These are phyloP conservation scores for Daldinia decipiens DNA, from an alignment of 495 filamentous ascomycete species.

Conservation along the genomic window DNA sequence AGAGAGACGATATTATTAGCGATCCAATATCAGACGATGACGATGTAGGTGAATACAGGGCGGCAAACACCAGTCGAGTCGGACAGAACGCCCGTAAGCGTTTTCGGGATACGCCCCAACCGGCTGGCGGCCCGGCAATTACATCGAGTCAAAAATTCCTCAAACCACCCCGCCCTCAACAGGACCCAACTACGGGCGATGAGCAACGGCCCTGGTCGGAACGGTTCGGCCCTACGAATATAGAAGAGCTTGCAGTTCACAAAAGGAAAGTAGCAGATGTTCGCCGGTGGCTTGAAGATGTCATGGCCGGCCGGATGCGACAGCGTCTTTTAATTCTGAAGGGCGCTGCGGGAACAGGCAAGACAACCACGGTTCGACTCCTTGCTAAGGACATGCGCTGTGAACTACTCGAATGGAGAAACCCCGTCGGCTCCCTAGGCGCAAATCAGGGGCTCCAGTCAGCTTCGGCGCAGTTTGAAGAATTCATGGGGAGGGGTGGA, in stretches of 20 bases:
- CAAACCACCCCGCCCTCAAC: constrained; percentile 33
- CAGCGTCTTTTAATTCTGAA: constrained; percentile 84
- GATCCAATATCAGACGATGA: constrained; percentile 64
- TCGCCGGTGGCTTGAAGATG: constrained; percentile 78
- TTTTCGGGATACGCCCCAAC: constrained; percentile 46
- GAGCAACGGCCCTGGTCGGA: constrained; percentile 84
- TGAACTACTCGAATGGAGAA: constrained; percentile 89
- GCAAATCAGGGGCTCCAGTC: constrained; percentile 69
- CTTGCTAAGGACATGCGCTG: constrained; percentile 77
- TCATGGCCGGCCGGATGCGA: constrained; percentile 69
- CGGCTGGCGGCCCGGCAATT: constrained; percentile 17
- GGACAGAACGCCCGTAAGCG: constrained; percentile 59
- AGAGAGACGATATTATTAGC: constrained; percentile 59
- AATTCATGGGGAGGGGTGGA: constrained; percentile 83
- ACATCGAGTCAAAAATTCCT: constrained; percentile 56
- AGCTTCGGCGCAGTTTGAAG: constrained; percentile 81
- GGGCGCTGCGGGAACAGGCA: constrained; percentile 91
- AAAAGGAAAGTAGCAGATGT: constrained; percentile 93
- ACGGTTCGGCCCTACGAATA: constrained; percentile 73
- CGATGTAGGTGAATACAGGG: constrained; percentile 55
- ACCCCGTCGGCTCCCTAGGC: constrained; percentile 72
- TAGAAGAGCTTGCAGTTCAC: constrained; percentile 91
- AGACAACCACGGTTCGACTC: constrained; percentile 84
- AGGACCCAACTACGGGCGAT: constrained; percentile 39
- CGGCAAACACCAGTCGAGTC: constrained; percentile 54